A percentile compares a stretch with the other conserved stretches of the same genome.
Evolutionary conservation across 2,329 filamentous ascomycete genomes (phyloP).

Genomic region (Huntiella decipiens): DNA sequence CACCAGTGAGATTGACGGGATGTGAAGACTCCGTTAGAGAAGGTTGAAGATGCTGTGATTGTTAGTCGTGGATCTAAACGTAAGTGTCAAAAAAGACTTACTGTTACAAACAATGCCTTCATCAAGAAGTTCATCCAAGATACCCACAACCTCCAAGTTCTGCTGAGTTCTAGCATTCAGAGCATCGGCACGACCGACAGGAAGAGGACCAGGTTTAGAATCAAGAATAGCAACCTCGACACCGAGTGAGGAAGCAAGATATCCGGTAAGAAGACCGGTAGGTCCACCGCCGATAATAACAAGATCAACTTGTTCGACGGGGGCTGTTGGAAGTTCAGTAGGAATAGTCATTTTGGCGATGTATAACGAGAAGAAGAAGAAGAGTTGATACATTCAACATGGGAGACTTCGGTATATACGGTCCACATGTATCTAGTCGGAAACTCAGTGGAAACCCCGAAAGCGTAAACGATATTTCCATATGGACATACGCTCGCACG

Average conservation of each 20-base stretch:
- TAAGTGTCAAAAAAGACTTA: slow-evolving; percentile 14
- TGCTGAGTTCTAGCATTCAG: slow-evolving; percentile 30
- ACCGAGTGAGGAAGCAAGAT: slow-evolving; percentile 24
- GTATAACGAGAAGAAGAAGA: not conserved
- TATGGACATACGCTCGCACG: no score
- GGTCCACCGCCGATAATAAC: slow-evolving; percentile 24
- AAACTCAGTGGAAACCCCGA: not conserved
- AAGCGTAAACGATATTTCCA: not conserved
- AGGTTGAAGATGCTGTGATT: slow-evolving; percentile 26
- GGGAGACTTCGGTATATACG: not conserved
- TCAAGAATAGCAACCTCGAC: slow-evolving; percentile 24
- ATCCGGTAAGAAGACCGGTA: slow-evolving; percentile 26
- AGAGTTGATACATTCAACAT: not conserved
- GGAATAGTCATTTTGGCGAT: not conserved
- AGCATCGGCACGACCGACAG: slow-evolving; percentile 27
- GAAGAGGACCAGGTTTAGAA: slow-evolving; percentile 20
- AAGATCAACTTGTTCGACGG: slow-evolving; percentile 16
- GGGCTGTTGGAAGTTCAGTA: not conserved
- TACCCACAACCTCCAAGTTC: slow-evolving; percentile 25
- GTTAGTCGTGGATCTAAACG: not conserved
- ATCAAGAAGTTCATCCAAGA: slow-evolving; percentile 23
- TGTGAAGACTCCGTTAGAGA: slow-evolving; percentile 26
- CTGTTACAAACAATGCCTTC: slow-evolving; percentile 30
- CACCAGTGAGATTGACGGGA: slow-evolving; percentile 30
- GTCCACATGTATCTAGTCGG: not conserved